These are phyloP conservation scores for maize (Zea mays) DNA, from an alignment of 176 grass and related monocot genomes.

Conservation along the genomic window Zm-B73-REFERENCE-NAM-5.0 NC_050098.1:191318001-191318500, in stretches of 20 bases:
- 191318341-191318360: neutral
- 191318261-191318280: neutral
- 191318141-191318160: neutral
- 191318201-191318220: neutral
- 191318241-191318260: neutral
- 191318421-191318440: neutral
- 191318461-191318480: slow-evolving; percentile 7
- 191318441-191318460: neutral
- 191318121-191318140: neutral
- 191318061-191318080: neutral
- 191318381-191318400: neutral
- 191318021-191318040: neutral
- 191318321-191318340: neutral
- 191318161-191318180: neutral
- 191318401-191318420: neutral
- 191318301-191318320: neutral
- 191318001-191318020: neutral
- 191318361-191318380: neutral
- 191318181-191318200: neutral
- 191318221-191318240: neutral
- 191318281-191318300: neutral
- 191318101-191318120: neutral
- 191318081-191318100: neutral
- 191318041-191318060: neutral
- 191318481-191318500: neutral